Evolutionary conservation across 208 protist genomes (phyloP).

Genomic region (Lotmaria passim): DNA sequence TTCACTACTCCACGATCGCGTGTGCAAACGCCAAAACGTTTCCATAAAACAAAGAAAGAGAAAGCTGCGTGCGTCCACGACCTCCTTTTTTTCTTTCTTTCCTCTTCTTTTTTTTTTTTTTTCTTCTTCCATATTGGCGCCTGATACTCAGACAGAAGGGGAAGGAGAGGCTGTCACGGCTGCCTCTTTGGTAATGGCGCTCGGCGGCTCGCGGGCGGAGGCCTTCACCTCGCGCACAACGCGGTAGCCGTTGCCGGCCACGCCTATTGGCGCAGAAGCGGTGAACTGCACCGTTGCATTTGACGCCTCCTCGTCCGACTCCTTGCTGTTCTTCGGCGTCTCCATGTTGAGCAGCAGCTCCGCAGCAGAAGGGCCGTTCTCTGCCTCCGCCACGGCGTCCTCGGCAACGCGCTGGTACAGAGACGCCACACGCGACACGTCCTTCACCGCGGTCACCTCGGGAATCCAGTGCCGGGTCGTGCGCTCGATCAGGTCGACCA

Average conservation of each 20-base stretch:
- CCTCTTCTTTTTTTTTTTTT: too few species aligned
- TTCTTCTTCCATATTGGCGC: too few species aligned
- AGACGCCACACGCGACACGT: slow-evolving; percentile 42
- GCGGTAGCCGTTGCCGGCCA: background rate
- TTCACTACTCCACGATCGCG: too few species aligned
- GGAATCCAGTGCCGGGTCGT: slow-evolving; percentile 91
- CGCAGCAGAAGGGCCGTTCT: background rate
- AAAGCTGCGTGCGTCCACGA: too few species aligned
- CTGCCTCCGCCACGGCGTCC: background rate
- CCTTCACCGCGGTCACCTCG: slow-evolving; percentile 76
- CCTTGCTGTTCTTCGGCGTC: background rate
- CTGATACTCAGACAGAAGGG: too few species aligned
- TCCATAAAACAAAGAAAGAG: too few species aligned
- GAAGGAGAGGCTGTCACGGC: background rate
- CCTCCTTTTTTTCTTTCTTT: background rate
- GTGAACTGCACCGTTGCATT: slow-evolving; percentile 22
- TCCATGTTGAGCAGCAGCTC: slow-evolving; percentile 9
- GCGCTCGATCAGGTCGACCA: slow-evolving; percentile 91
- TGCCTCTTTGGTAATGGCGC: background rate
- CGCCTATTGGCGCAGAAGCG: background rate
- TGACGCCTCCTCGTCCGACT: background rate
- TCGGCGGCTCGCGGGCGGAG: background rate
- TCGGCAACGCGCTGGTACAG: slow-evolving; percentile 34
- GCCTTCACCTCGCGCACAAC: slow-evolving; percentile 32
- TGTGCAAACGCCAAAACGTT: too few species aligned